Base-by-base conservation (phyloP, 192 early-diverging fungal species). In the Coemansia sp. region DNA sequence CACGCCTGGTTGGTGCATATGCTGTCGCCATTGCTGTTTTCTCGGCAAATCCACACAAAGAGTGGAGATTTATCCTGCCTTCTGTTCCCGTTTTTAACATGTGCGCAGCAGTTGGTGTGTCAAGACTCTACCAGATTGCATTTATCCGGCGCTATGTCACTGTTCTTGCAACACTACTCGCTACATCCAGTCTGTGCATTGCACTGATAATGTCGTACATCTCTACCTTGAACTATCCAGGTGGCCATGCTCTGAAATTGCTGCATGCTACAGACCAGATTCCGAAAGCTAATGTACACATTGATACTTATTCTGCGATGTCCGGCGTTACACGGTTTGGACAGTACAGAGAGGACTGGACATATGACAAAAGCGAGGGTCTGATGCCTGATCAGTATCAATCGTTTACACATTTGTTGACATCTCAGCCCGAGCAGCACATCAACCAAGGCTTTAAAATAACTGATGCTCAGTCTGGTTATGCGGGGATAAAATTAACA, bases 41-140 rank as follows among this genome's bases (percentile, higher is more conserved):
- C 57, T 95, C 93, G 19, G 80, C 86, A 25, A 82, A 94, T 36
- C 85, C 86, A 11, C 96, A 98, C 76, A 98, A 98, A 74, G 96
- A 98, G 68, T 95, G 94, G 93, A 83, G 96, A 14, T 98, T 98
- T 71, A 86, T 98, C 1, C 72, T 96, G 3, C 93, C 95, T 24
- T 84, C 86, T 14, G 82, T 98, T 11, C 95, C 95, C 0, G 66
- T 97, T 3, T 66, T 93, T 56, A 95, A 95, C 61, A 36, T 86
- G 4, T 87, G 84, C 58, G 92, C 93, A 6, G 91, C 87, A 0
- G 57, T 83, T 14, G 78, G 69, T 5, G 61, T 89, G 5, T 66
- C 78, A 21, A 6, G 22, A 22, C 65, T 76, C 31, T 42, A 46
- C 0, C 61, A 24, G 27, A 19, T 10, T 20, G 42, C 21, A 14